A percentile compares a stretch with the other conserved stretches of the same genome.
Evolutionary conservation across 2,329 filamentous ascomycete species (phyloP).

Genomic region (Colletotrichum cuscutae): DNA sequence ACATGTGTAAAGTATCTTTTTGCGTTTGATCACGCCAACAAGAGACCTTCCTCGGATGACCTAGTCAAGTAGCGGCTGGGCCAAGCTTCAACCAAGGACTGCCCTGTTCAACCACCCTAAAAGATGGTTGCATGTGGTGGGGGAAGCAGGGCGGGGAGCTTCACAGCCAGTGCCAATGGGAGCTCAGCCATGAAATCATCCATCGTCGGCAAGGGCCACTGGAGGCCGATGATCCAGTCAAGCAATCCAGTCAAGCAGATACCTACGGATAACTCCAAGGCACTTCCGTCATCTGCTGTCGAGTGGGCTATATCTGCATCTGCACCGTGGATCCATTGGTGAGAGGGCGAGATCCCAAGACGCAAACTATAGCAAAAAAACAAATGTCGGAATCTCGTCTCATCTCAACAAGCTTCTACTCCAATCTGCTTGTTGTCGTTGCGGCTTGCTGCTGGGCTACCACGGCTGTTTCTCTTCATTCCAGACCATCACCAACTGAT

Average conservation of each 20-base stretch:
- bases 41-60: slow-evolving; percentile 1
- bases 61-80: slow-evolving; percentile 5
- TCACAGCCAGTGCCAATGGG: slow-evolving; percentile 19
- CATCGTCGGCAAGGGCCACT: slow-evolving; percentile 12
- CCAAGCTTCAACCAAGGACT: slow-evolving; percentile 16
- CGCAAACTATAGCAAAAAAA: background rate
- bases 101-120: slow-evolving; percentile 20
- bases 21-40: background rate
- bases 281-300: background rate
- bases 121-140: slow-evolving; percentile 29
- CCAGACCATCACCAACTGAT: background rate
- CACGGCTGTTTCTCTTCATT: background rate
- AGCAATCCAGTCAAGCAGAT: background rate
- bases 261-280: no score
- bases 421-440: background rate
- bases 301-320: background rate
- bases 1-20: slow-evolving; percentile 29
- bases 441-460: background rate
- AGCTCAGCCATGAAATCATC: slow-evolving; percentile 28
- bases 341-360: background rate
- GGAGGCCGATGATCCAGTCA: background rate
- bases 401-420: background rate
- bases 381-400: background rate
- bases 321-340: background rate
- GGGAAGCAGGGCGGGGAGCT: slow-evolving; percentile 25